Base-by-base conservation (phyloP, 1,284 basidiomycete genomes). In the Neolentinus lepideus region DNA sequence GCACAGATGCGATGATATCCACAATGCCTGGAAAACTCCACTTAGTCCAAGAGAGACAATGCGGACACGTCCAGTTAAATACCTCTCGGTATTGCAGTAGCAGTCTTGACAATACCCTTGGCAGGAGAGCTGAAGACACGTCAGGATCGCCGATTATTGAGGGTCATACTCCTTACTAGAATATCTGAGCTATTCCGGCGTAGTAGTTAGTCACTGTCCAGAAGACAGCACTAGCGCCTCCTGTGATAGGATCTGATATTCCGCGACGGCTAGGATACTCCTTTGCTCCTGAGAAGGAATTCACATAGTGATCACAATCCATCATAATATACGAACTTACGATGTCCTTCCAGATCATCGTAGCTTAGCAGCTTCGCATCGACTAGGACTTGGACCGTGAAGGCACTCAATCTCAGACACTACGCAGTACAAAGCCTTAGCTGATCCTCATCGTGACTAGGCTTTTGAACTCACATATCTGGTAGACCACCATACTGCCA, bases 401-500 rank as follows among this genome's bases (percentile, higher is more conserved):
- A 76, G 6, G 74, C 76, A 51, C 79, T 81, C 4, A 86, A 69
- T 52, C 77, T 75, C 22, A 84, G 60, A 56, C 71, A 79, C 76
- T 79, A 53, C 3, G 24, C 21, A 9, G 27, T 47, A 29, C 52
- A 47, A 0, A 1, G 2, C 24, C 14, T n/a, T n/a, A n/a, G n/a
- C n/a, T n/a, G n/a, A n/a, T n/a, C n/a, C n/a, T n/a, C n/a, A n/a
- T n/a, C n/a, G n/a, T n/a, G n/a, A n/a, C n/a, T n/a, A n/a, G n/a
- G n/a, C n/a, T n/a, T n/a, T n/a, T n/a, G n/a, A n/a, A 66, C 69
- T 2, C 56, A 76, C 77, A 59, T 78, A 69, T 54, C 76, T 70
- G 6, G 76, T 73, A 2, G 76, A 81, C 78, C 79, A 85, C 83
- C 83, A 86, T 1, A 80, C 70, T 0, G 82, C 83, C 6, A 78